A percentile compares a stretch with the other conserved stretches of the same genome.
These are phyloP conservation scores for Acer campestre DNA, from an alignment of 345 rosid species.

Conservation along the genomic window DNA sequence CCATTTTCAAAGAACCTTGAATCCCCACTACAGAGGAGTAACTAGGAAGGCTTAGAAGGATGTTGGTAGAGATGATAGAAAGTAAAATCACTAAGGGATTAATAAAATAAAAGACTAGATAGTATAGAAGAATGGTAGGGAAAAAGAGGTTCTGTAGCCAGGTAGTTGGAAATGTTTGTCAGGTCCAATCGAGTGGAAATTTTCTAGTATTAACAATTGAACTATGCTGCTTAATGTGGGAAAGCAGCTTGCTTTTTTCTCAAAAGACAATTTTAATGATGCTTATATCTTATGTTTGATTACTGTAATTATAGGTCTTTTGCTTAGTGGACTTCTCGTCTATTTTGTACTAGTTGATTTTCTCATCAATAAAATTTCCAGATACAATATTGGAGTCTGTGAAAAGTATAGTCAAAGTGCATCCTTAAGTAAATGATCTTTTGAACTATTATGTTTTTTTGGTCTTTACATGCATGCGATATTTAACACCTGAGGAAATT, in stretches of 20 bases:
- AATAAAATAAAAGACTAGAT: not conserved
- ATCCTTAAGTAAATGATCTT: not conserved
- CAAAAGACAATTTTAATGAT: not conserved
- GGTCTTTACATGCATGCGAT: not conserved
- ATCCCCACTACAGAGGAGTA: not conserved
- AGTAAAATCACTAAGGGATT: not conserved
- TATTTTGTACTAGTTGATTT: not conserved
- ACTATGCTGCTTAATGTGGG: not conserved
- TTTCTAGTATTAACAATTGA: constrained; percentile 14
- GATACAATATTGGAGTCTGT: not conserved
- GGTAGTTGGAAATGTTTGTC: constrained; percentile 2
- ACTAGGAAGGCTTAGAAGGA: not conserved
- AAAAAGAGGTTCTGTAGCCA: not conserved
- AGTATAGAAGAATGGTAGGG: not conserved
- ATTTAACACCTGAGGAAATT: not conserved
- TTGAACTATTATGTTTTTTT: not conserved
- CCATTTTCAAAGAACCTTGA: not conserved
- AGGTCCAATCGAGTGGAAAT: not conserved
- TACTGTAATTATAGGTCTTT: not conserved
- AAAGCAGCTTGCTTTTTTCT: not conserved
- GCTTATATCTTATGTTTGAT: not conserved
- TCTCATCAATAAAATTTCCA: not conserved
- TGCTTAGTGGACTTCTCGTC: not conserved
- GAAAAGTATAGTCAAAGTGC: not conserved
- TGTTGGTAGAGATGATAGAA: not conserved